Conservation (phyloP, 2,329 filamentous ascomycete species). For the Talaromyces sp. region DNA sequence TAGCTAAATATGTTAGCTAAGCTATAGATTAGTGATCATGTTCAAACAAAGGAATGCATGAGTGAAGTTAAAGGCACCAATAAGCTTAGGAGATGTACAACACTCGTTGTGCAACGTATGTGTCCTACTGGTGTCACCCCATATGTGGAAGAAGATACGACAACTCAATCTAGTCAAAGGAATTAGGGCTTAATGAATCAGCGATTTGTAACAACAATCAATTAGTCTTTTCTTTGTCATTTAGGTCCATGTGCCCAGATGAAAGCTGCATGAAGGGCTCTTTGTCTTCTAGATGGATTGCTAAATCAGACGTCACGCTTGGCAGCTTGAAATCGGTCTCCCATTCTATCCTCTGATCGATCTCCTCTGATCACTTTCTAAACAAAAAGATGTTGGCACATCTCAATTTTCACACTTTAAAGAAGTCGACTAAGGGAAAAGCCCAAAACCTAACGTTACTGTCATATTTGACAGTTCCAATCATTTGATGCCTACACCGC, state of each 20-base stretch:
- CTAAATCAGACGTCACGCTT: background rate
- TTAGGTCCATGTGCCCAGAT: background rate
- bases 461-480: too few relatives aligned
- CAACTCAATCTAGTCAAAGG: background rate
- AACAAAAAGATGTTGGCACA: too few relatives aligned
- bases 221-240: background rate
- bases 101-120: background rate
- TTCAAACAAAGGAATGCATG: too few relatives aligned
- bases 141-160: background rate
- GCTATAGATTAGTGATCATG: background rate
- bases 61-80: background rate
- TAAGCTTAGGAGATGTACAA: background rate
- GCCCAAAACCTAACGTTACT: too few relatives aligned
- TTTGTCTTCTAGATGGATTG: background rate
- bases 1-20: background rate
- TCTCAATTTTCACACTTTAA: too few relatives aligned
- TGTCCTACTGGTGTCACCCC: background rate
- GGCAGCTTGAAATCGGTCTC: background rate
- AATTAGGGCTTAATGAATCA: background rate
- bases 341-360: background rate
- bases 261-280: background rate
- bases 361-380: too few relatives aligned
- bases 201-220: fast-evolving
- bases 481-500: too few relatives aligned
- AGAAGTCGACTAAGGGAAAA: too few relatives aligned